These are phyloP conservation scores for Strigomonas oncopelti DNA, from an alignment of 208 protist species.

Conservation along the genomic window DNA sequence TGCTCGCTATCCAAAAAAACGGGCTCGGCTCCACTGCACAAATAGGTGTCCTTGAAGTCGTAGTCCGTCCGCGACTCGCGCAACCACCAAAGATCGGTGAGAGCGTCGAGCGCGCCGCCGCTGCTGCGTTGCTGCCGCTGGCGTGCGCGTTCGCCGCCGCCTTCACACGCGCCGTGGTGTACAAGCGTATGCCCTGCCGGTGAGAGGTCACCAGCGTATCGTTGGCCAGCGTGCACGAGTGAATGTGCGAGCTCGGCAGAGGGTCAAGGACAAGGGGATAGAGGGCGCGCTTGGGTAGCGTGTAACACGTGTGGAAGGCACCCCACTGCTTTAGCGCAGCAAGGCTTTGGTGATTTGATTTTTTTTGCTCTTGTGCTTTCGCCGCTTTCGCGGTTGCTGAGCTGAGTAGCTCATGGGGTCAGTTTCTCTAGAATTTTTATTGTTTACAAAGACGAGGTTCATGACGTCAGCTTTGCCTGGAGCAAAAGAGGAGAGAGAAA, in stretches of 20 bases:
- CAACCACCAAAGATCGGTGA: conserved; percentile 40
- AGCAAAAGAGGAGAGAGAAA: background rate
- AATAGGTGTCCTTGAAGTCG: conserved; percentile 50
- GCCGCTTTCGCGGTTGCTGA: background rate
- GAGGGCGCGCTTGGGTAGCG: background rate
- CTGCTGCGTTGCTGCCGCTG: background rate
- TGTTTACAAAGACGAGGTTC: background rate
- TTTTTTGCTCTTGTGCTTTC: background rate
- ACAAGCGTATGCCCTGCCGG: conserved; percentile 43
- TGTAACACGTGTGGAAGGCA: background rate
- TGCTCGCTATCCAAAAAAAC: conserved; percentile 9
- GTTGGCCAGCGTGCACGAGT: conserved; percentile 26
- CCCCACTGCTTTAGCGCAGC: background rate
- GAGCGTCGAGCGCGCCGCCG: background rate
- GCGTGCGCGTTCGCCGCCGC: background rate
- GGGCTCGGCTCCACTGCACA: conserved; percentile 24
- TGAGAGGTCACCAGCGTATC: conserved; percentile 38
- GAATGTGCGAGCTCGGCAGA: conserved; percentile 32
- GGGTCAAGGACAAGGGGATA: conserved; percentile 39
- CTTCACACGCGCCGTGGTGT: conserved; percentile 20
- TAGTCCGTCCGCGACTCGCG: conserved; percentile 33
- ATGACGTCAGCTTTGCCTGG: background rate
- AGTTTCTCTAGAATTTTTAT: background rate
- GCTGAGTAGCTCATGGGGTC: background rate
- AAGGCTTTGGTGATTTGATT: background rate